Evolutionary conservation across 257 asterid genomes (phyloP).

Genomic region (Nyctanthes arbortristis): DNA sequence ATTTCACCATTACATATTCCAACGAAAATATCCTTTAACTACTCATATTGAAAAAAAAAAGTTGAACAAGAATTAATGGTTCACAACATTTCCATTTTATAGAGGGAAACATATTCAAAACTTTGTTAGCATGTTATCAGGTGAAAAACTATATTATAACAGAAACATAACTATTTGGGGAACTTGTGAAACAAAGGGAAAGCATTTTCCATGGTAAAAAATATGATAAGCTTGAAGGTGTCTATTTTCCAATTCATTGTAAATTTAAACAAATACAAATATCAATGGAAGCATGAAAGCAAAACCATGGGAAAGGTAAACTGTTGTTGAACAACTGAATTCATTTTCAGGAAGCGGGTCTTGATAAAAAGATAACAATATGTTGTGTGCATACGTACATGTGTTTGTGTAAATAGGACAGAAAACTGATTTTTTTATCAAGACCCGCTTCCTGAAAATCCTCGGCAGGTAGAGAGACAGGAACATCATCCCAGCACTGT

Average conservation of each 20-base stretch:
- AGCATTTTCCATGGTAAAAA: neutral
- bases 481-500: no score
- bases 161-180: neutral
- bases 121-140: neutral
- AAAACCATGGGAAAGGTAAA: constrained; percentile 4
- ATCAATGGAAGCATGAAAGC: constrained; percentile 17
- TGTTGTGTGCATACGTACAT: no score
- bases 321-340: constrained; percentile 14
- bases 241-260: neutral
- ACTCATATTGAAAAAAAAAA: neutral
- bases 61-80: neutral
- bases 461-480: no score
- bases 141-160: neutral
- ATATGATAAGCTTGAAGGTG: neutral
- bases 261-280: neutral
- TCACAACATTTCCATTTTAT: no score
- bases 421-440: no score
- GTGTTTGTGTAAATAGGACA: no score
- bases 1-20: neutral
- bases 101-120: no score
- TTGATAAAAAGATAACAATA: no score
- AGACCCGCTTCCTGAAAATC: no score
- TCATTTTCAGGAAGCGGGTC: no score
- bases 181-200: neutral
- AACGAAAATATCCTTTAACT: neutral